phyloP scores from a whole-genome alignment of 441 rosid genomes.

The Croton setiger region DNA sequence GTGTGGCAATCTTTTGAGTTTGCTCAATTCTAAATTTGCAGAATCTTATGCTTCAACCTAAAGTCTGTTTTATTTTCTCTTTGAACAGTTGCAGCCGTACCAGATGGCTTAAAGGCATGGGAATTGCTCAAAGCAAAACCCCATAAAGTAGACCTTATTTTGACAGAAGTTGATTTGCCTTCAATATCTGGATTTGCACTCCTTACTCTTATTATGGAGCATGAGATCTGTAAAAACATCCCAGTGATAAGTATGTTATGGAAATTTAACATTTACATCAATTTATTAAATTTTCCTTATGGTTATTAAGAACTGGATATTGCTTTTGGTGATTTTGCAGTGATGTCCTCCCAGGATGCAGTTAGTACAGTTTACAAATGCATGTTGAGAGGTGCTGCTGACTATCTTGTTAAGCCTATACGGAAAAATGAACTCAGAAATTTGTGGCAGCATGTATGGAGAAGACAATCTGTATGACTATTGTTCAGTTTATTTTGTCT shows the following conservation, averaged over 20 bases:
- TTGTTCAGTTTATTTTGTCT: conserved; percentile 8
- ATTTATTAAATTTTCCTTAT: conserved; percentile 3
- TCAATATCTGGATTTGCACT: conserved; percentile 85
- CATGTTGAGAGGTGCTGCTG: conserved; percentile 90
- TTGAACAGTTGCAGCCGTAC: conserved; percentile 61
- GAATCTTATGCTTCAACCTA: background rate
- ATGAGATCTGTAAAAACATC: conserved; percentile 75
- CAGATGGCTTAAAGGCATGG: conserved; percentile 96
- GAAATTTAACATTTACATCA: background rate
- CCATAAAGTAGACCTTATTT: conserved; percentile 57
- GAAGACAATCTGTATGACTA: conserved; percentile 72
- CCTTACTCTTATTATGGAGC: conserved; percentile 80
- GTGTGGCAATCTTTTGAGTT: too few relatives aligned
- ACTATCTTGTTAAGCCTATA: conserved; percentile 91
- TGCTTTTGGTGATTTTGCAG: conserved; percentile 41
- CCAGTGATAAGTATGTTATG: conserved; percentile 84
- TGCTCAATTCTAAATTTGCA: background rate
- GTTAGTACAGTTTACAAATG: conserved; percentile 83
- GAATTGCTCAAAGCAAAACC: conserved; percentile 70
- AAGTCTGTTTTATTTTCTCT: conserved; percentile 1
- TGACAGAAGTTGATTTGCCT: conserved; percentile 90
- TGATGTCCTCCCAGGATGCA: conserved; percentile 92
- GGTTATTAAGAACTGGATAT: background rate
- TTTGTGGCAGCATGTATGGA: conserved; percentile 99
- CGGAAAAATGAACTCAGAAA: conserved; percentile 88